Evolutionary conservation across 768 basidiomycete genomes (phyloP).

Genomic region (Suillus subalutaceus): DNA sequence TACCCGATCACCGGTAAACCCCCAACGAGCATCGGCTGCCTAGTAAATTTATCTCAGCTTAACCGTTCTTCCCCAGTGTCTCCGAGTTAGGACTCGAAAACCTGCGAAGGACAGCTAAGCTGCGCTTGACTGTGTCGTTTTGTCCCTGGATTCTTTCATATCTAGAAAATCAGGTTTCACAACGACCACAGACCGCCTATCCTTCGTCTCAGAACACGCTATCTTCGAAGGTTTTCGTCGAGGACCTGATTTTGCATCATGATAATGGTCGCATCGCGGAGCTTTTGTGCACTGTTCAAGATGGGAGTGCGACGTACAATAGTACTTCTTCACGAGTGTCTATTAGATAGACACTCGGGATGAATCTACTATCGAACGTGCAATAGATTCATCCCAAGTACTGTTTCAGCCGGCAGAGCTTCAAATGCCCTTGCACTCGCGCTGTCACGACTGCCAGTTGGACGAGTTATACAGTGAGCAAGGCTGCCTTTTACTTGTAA

Average conservation of each 20-base stretch:
- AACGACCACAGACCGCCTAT: no score
- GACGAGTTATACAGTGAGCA: neutral
- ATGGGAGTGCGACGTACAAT: no score
- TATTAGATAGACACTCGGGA: no score
- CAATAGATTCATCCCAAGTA: neutral
- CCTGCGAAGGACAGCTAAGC: neutral
- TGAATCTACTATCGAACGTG: no score
- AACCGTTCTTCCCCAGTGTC: neutral
- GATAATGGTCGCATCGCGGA: no score
- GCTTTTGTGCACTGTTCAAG: no score
- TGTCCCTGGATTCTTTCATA: no score
- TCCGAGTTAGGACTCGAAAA: neutral
- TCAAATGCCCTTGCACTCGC: neutral
- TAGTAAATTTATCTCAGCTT: neutral
- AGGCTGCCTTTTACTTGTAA: neutral
- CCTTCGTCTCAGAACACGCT: no score
- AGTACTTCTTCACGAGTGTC: no score
- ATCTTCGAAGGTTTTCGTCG: no score
- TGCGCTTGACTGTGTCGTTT: neutral
- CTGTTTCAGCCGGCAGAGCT: slow-evolving; percentile 21
- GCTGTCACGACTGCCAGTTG: neutral
- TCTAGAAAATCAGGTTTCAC: no score
- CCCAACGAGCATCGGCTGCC: neutral
- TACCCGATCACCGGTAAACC: neutral
- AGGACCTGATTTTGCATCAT: no score